Conservation (phyloP, 1,284 basidiomycete species). For the Cutaneotrichosporon daszewskae region DNA sequence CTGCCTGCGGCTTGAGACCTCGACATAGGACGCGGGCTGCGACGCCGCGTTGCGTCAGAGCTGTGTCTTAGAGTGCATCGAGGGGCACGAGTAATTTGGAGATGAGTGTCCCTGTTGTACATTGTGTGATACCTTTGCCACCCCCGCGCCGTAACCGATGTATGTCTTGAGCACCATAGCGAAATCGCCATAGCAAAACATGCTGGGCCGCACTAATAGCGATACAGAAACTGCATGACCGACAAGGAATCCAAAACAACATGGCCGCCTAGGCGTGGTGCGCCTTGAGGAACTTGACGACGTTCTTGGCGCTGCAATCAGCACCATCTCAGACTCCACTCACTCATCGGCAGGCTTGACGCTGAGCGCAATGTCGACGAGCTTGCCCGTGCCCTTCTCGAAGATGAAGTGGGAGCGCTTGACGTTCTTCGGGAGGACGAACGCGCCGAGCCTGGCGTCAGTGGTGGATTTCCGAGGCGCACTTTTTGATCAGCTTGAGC, state of each 20-base stretch:
- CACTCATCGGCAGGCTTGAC: slow-evolving; percentile 69
- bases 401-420: slow-evolving; percentile 88
- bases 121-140: no score
- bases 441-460: slow-evolving; percentile 61
- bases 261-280: slow-evolving; percentile 18
- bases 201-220: no score
- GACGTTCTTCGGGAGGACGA: slow-evolving; percentile 63
- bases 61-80: no score
- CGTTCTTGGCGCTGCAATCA: slow-evolving; percentile 25
- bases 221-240: not conserved
- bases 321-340: slow-evolving; percentile 11
- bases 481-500: slow-evolving; percentile 64
- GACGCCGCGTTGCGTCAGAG: no score
- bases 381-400: slow-evolving; percentile 70
- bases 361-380: slow-evolving; percentile 72
- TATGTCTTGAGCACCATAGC: no score
- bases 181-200: no score
- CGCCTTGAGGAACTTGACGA: slow-evolving; percentile 28
- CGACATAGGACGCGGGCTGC: no score
- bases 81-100: no score
- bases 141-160: no score
- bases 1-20: no score
- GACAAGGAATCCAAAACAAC: not conserved
- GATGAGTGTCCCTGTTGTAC: no score
- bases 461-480: slow-evolving; percentile 1